Base-by-base conservation (phyloP, 1,284 basidiomycete species). In the Fistulina hepatica region DNA sequence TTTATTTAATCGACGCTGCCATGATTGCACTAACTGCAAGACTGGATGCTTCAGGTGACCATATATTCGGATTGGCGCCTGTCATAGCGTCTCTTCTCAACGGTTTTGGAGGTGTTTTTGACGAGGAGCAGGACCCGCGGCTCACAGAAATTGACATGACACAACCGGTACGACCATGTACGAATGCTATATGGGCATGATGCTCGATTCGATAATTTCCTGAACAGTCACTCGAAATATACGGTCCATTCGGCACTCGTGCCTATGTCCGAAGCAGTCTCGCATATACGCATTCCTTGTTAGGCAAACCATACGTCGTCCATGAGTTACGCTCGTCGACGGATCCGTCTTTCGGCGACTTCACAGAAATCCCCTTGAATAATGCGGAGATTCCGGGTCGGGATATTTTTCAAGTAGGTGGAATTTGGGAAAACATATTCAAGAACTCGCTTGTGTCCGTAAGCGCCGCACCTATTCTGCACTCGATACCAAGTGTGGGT, bases 181-280 rank as follows among this genome's bases (percentile, higher is more conserved):
- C 27, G 22, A 19, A 11, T 13, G 35, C 9, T 19, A 39, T 34
- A 12, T 40, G 4, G 3, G 12, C 12, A 27, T 3, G 5, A 6
- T 27, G 25, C n/a, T 13, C 19, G 15, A 26, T 33, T 28, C 23
- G 11, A 12, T 13, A 23, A 26, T 3, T 17, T 26, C 23, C 16
- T 44, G 37, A 33, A 13, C 43, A 82, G 73, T 64, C 67, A 17
- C 53, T 95, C 3, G 82, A 94, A 55, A 82, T 95, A 34, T 95
- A 92, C 49, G 92, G 92, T 1, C 91, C 91, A 3, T 60, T 77
- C 2, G 91, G 92, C 2, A 80, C 91, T 3, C 78, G 92, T 21
- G 73, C 80, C 34, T 85, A 92, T 51, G 61, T 95, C 40, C 79
- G 92, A 27, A 74, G 65, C 30, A 76, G 74, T 12, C 67, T 95